A percentile compares a stretch with the other conserved stretches of the same genome.
Conservation (phyloP, 371 early-diverging fungal species). For the Mortierella sp. region DNA sequence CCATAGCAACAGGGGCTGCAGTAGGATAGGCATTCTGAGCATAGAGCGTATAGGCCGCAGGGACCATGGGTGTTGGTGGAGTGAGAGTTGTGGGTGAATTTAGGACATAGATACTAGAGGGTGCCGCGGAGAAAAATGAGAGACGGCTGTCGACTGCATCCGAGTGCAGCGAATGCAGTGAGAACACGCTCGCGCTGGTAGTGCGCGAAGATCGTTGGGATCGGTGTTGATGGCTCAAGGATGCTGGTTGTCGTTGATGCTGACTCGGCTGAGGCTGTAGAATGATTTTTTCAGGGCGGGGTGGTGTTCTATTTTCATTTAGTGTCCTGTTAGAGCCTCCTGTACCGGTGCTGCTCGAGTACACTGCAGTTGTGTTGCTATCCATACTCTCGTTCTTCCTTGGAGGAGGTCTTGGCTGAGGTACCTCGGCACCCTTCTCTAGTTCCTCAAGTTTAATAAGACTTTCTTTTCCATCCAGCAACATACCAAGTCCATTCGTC, state of each 20-base stretch:
- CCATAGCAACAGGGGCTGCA: not conserved
- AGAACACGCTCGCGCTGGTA: slow-evolving; percentile 5
- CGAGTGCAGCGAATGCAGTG: slow-evolving; percentile 24
- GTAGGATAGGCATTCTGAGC: slow-evolving; percentile 3
- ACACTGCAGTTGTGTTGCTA: too few species aligned
- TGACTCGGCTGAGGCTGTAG: too few species aligned
- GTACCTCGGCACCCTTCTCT: not conserved
- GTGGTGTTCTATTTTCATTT: not conserved
- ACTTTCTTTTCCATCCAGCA: too few species aligned
- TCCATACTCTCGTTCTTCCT: too few species aligned
- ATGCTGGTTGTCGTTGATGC: not conserved
- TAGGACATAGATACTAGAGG: slow-evolving; percentile 23
- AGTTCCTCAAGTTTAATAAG: too few species aligned
- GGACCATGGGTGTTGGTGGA: slow-evolving; percentile 34
- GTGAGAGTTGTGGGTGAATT: slow-evolving; percentile 17
- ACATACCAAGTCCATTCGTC: too few species aligned
- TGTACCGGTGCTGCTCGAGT: too few species aligned
- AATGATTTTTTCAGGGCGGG: too few species aligned
- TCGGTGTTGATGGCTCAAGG: slow-evolving; percentile 6
- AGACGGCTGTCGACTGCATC: slow-evolving; percentile 6
- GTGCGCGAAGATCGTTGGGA: too few species aligned
- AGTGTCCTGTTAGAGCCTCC: not conserved
- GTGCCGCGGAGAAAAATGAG: slow-evolving; percentile 18
- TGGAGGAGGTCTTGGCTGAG: too few species aligned
- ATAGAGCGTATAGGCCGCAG: slow-evolving; percentile 13